Evolutionary conservation across 441 rosid species (phyloP), one percentile per base, ranked within the genome.

Genomic region (Isatis lusitanica): DNA sequence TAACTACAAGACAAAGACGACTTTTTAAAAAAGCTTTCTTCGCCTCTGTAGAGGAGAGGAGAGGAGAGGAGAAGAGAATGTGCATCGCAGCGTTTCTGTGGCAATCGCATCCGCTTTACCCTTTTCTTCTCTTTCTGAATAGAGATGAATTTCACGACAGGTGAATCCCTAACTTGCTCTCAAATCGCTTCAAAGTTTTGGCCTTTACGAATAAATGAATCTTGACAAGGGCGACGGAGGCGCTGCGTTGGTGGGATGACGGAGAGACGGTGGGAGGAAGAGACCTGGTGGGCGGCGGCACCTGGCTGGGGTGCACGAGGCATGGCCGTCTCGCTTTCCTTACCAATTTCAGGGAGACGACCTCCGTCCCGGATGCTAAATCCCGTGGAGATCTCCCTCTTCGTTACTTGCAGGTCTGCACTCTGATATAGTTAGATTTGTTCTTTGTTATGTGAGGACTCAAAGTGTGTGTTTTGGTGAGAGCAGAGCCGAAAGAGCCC

Each of bases 51-150:
- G n/a, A 31, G 13, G 57, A 21, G 59, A 21, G 1, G 39, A 21
- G 38, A 35, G 38, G 38, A 30, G 46, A 40, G 30, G 39, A 44
- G 55, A 33, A 16, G 50, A 46, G 46, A 48, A 91, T 92, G 95
- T 92, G 98, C 71, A 92, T 92, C 66, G 84, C 87, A 38, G 87
- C 81, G 75, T 94, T 90, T 74, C 35, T 81, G 66, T 92, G 98
- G 97, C 88, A 83, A 82, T 79, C 90, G 75, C 92, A 90, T 81
- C 91, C 93, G 16, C 82, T 85, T 73, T 87, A 92, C 75, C 89
- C 90, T 9, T 82, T 94, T 77, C 73, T 90, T 67, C 77, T 94
- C 15, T 74, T 92, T 26, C 81, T 83, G 71, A 94, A 94, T 81
- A 83, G 98, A 82, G 97, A 92, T 76, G 97, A 94, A 72, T 78